Percentiles rank a stretch among this genome's conserved stretches.
phyloP scores from a whole-genome alignment of 257 asterid genomes.

The Nicotiana attenuata region DNA sequence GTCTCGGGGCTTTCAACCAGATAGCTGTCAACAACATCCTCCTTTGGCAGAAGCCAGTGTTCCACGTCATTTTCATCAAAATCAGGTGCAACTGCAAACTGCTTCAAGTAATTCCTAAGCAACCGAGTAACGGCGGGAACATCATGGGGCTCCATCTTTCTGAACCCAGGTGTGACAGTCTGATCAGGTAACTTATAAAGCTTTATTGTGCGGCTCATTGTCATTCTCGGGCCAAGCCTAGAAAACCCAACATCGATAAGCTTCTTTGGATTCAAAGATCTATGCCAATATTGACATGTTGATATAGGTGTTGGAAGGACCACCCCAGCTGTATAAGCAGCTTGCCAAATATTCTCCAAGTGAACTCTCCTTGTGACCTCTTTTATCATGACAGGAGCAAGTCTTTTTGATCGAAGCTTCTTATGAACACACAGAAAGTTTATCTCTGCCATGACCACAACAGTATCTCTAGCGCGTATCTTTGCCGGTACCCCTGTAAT shows the following conservation, averaged over 20 bases:
- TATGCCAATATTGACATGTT: conserved; percentile 32
- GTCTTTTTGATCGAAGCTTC: conserved; percentile 27
- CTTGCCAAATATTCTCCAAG: conserved; percentile 34
- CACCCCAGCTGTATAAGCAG: conserved; percentile 32
- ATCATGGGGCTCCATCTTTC: conserved; percentile 32
- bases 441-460: conserved; percentile 24
- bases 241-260: conserved; percentile 32
- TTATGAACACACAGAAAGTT: conserved; percentile 32
- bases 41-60: conserved; percentile 31
- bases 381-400: conserved; percentile 30
- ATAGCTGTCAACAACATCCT: conserved; percentile 29
- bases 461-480: conserved; percentile 18
- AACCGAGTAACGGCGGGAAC: conserved; percentile 29
- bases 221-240: conserved; percentile 31
- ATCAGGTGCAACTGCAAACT: conserved; percentile 26
- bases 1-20: conserved; percentile 27
- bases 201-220: conserved; percentile 34
- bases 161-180: conserved; percentile 26
- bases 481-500: conserved; percentile 31
- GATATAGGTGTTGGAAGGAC: conserved; percentile 30
- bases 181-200: conserved; percentile 29
- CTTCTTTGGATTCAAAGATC: conserved; percentile 32
- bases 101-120: conserved; percentile 27
- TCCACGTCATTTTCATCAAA: conserved; percentile 28
- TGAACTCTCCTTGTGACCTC: conserved; percentile 35